These are phyloP conservation scores for Nicotiana undulata DNA, from an alignment of 257 asterid species.

Conservation along the genomic window DNA sequence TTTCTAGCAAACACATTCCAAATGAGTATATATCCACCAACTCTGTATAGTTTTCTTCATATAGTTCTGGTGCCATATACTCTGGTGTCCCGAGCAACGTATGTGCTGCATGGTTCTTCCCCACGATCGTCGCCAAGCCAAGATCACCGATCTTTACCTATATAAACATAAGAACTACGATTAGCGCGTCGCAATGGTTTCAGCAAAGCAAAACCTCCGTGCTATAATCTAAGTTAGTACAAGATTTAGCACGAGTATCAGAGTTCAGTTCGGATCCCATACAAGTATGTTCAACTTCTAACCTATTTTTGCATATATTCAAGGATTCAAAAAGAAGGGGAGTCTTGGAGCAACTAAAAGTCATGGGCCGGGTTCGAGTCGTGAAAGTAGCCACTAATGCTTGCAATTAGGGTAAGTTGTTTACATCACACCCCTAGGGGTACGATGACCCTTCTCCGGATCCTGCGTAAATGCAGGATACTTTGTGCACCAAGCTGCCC, in stretches of 20 bases:
- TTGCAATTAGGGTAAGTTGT: no score
- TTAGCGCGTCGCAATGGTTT: background rate
- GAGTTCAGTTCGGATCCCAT: background rate
- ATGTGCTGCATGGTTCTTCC: slow-evolving; percentile 29
- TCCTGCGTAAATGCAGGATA: no score
- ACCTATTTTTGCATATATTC: background rate
- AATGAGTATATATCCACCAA: slow-evolving; percentile 25
- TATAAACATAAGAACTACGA: background rate
- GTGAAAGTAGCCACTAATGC: no score
- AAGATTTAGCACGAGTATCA: background rate
- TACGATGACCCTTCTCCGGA: no score
- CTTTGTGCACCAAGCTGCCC: no score
- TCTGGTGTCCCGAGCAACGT: slow-evolving; percentile 24
- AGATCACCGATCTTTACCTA: slow-evolving; percentile 31
- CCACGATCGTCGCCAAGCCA: slow-evolving; percentile 26
- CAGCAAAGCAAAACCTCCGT: background rate
- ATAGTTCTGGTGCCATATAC: slow-evolving; percentile 30
- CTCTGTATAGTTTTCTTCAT: slow-evolving; percentile 26
- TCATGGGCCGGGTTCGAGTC: no score
- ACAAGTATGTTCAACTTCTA: background rate
- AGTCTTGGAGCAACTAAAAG: no score
- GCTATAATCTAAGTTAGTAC: background rate
- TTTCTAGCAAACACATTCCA: slow-evolving; percentile 26
- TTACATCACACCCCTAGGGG: no score
- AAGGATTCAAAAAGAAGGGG: no score